A percentile compares a stretch with the other conserved stretches of the same genome.
Evolutionary conservation across 371 early-diverging fungal species (phyloP).

Genomic region (Mucor racemosus): DNA sequence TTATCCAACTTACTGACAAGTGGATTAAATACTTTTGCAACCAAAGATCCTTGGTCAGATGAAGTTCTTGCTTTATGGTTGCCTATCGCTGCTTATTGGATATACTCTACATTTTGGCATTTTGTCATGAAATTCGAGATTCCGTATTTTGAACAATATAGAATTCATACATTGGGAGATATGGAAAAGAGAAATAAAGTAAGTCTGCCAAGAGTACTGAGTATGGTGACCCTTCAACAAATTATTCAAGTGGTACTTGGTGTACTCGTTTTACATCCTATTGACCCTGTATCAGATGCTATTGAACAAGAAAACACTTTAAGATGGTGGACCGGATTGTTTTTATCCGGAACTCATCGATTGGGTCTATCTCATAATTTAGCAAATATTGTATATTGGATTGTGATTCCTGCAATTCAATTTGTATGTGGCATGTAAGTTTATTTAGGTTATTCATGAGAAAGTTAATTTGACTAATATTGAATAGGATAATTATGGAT

Average conservation of each 20-base stretch:
- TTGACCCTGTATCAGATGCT: constrained; percentile 22
- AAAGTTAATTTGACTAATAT: background rate
- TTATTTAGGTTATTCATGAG: constrained; percentile 34
- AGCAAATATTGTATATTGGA: constrained; percentile 51
- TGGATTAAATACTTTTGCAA: background rate
- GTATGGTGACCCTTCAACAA: constrained; percentile 60
- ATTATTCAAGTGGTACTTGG: constrained; percentile 45
- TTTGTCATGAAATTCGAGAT: constrained; percentile 55
- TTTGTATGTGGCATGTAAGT: constrained; percentile 34
- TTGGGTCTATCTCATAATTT: constrained; percentile 60
- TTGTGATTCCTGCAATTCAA: constrained; percentile 29
- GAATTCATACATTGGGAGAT: constrained; percentile 67
- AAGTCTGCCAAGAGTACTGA: constrained; percentile 55
- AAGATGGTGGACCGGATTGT: constrained; percentile 5
- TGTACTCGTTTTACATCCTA: constrained; percentile 19
- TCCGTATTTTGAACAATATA: constrained; percentile 71
- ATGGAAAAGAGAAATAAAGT: constrained; percentile 62
- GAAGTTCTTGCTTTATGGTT: constrained; percentile 58
- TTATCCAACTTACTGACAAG: background rate
- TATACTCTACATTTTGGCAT: constrained; percentile 65
- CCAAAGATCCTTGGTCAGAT: constrained; percentile 42
- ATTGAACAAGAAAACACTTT: constrained; percentile 16
- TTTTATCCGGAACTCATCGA: constrained; percentile 48
- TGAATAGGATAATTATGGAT: constrained; percentile 55
- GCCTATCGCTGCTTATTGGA: constrained; percentile 72